Evolutionary conservation across 1,284 basidiomycete genomes (phyloP).

Genomic region (Ganoderma boninense): DNA sequence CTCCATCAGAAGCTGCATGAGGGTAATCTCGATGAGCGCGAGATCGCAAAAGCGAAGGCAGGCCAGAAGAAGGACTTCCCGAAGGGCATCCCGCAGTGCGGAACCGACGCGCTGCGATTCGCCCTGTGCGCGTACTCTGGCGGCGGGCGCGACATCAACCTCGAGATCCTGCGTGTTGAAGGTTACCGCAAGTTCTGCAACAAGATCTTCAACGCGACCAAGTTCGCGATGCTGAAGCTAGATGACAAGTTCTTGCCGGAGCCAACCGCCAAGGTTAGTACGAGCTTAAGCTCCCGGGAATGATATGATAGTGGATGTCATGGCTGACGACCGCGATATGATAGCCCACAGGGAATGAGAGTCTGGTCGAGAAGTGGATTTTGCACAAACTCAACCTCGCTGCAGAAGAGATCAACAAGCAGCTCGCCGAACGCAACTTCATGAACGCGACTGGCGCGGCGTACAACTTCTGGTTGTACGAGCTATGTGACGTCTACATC

Average conservation of each 20-base stretch:
- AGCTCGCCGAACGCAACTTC: constrained; percentile 88
- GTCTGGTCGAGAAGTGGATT: constrained; percentile 95
- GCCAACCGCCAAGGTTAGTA: constrained; percentile 67
- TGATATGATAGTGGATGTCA: neutral
- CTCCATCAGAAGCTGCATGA: constrained; percentile 89
- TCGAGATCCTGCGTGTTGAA: constrained; percentile 97
- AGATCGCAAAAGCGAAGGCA: constrained; percentile 89
- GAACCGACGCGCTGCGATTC: constrained; percentile 96
- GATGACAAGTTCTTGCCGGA: constrained; percentile 85
- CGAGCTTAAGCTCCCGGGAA: neutral
- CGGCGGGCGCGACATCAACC: constrained; percentile 92
- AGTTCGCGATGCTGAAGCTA: constrained; percentile 96
- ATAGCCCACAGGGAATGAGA: constrained; percentile 89
- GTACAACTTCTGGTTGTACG: constrained; percentile 98
- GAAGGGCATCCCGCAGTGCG: constrained; percentile 98
- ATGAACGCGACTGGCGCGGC: constrained; percentile 88
- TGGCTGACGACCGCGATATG: neutral
- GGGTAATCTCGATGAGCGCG: constrained; percentile 95
- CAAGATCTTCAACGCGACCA: constrained; percentile 99
- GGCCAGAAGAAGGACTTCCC: constrained; percentile 99
- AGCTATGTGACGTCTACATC: constrained; percentile 98
- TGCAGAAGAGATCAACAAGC: constrained; percentile 78
- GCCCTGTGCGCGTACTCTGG: constrained; percentile 95
- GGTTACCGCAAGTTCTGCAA: constrained; percentile 99
- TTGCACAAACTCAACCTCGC: constrained; percentile 93